Conservation (phyloP, 495 filamentous ascomycete genomes). For the Penicillium paxilli region DNA sequence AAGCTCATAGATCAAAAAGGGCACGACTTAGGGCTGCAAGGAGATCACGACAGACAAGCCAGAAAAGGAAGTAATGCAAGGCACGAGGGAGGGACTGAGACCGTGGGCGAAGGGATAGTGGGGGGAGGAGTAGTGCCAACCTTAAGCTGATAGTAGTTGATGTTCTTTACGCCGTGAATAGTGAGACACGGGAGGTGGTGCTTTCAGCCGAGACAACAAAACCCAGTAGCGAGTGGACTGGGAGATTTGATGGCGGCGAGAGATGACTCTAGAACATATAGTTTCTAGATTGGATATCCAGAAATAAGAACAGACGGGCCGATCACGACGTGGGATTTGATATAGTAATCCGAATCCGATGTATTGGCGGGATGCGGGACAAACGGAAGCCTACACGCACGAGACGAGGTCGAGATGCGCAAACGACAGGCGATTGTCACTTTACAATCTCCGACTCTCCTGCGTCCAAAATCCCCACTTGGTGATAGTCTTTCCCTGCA, state of each 20-base stretch:
- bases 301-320: not conserved
- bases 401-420: slow-evolving; percentile 5
- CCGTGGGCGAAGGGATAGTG: slow-evolving; percentile 27
- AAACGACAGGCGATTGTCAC: slow-evolving; percentile 7
- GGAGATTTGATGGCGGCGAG: not conserved
- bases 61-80: slow-evolving; percentile 42
- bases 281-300: not conserved
- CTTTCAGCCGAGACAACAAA: slow-evolving; percentile 36
- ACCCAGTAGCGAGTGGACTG: not conserved
- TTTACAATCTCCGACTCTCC: slow-evolving; percentile 7
- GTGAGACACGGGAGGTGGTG: slow-evolving; percentile 14
- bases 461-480: not conserved
- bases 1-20: slow-evolving; percentile 11
- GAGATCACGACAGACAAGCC: slow-evolving; percentile 30
- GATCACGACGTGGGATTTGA: not conserved
- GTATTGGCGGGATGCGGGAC: not conserved
- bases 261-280: slow-evolving; percentile 1
- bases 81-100: slow-evolving; percentile 39
- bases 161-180: slow-evolving; percentile 1
- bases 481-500: slow-evolving; percentile 2
- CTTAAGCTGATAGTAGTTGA: slow-evolving; percentile 26
- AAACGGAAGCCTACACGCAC: slow-evolving; percentile 2
- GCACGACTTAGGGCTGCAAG: slow-evolving; percentile 41
- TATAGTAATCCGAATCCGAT: not conserved
- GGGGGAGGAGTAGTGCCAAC: slow-evolving; percentile 25